Conservation (phyloP, 495 filamentous ascomycete species). For the Pseudoneurospora amorphoporcata region DNA sequence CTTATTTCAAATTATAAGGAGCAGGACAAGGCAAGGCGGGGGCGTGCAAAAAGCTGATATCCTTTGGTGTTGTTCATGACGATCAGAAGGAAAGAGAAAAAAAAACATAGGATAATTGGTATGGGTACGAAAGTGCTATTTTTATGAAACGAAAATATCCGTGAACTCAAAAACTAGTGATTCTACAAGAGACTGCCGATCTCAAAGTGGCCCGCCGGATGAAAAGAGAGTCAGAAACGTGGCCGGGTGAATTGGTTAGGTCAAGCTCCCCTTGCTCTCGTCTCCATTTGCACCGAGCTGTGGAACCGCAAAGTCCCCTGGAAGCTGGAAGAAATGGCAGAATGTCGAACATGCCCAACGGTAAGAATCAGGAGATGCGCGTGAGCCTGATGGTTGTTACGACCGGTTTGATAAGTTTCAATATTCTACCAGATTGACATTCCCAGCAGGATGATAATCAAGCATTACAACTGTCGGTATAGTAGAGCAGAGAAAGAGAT, state of each 20-base stretch:
- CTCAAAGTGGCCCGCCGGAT: not conserved
- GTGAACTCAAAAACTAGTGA: not conserved
- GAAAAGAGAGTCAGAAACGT: not conserved
- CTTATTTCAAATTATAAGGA: not conserved
- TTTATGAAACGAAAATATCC: not conserved
- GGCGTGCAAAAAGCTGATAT: not conserved
- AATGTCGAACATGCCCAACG: not conserved
- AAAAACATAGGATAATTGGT: not conserved
- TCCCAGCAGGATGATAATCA: too few relatives aligned
- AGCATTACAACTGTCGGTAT: too few relatives aligned
- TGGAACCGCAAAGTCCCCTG: not conserved
- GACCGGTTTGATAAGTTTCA: not conserved
- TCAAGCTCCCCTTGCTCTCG: not conserved
- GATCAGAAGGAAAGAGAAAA: not conserved
- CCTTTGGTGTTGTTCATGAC: not conserved
- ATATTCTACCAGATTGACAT: not conserved
- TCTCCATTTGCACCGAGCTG: not conserved
- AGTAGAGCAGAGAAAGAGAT: too few relatives aligned
- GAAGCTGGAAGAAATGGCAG: not conserved
- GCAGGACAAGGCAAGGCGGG: not conserved
- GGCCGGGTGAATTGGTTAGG: not conserved
- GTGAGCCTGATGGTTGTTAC: not conserved
- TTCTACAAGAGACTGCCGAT: not conserved
- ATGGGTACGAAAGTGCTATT: not conserved
- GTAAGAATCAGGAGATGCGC: not conserved